Conservation (phyloP, 2,329 filamentous ascomycete genomes). For the Phialophora expanda region DNA sequence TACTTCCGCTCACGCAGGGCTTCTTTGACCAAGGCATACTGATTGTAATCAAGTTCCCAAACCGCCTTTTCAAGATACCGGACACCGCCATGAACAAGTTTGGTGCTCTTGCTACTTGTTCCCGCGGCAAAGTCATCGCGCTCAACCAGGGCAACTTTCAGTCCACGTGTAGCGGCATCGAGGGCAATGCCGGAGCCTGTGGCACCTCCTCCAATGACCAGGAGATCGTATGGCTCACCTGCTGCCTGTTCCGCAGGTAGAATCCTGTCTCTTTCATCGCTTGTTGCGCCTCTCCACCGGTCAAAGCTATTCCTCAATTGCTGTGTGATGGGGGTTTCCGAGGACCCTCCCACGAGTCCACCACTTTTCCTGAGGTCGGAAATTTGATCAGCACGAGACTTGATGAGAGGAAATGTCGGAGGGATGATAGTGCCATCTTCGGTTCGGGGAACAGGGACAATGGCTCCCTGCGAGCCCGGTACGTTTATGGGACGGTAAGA, state of each 20-base stretch:
- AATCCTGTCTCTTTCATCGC: constrained; percentile 33
- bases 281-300: constrained; percentile 33
- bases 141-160: constrained; percentile 81
- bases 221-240: constrained; percentile 71
- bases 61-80: constrained; percentile 86
- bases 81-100: constrained; percentile 83
- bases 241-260: constrained; percentile 41
- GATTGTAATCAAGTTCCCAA: constrained; percentile 82
- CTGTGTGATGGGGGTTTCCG: constrained; percentile 33
- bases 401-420: constrained; percentile 59
- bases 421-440: constrained; percentile 63
- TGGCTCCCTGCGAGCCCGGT: constrained; percentile 65
- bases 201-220: constrained; percentile 79
- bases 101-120: constrained; percentile 85
- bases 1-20: constrained; percentile 81
- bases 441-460: constrained; percentile 66
- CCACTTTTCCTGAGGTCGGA: constrained; percentile 56
- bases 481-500: constrained; percentile 68
- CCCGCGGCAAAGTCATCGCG: constrained; percentile 82
- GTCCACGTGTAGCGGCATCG: constrained; percentile 76
- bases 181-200: constrained; percentile 81
- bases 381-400: constrained; percentile 58
- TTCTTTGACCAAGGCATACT: constrained; percentile 78
- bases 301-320: constrained; percentile 33
- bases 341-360: constrained; percentile 43